Evolutionary conservation across 2,329 filamentous ascomycete genomes (phyloP).

Genomic region (Lachnellula arida): DNA sequence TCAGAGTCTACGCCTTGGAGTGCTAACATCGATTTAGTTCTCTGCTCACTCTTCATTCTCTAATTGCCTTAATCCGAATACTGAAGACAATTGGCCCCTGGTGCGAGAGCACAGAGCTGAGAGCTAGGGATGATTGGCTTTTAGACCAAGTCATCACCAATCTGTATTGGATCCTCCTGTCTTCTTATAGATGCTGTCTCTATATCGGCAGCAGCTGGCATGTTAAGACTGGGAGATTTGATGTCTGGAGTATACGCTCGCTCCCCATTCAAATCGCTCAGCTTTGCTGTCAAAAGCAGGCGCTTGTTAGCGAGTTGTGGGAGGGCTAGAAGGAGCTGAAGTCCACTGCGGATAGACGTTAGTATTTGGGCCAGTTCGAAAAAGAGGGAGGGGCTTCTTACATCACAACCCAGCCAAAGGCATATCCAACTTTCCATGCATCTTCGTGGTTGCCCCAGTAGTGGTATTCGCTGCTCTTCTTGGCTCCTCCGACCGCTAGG

Average conservation of each 20-base stretch:
- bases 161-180: conserved; percentile 5
- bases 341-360: not conserved
- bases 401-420: conserved; percentile 17
- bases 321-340: conserved; percentile 35
- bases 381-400: conserved; percentile 2
- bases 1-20: no score
- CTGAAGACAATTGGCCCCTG: not conserved
- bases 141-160: conserved; percentile 4
- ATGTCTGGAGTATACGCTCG: conserved; percentile 1
- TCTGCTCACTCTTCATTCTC: no score
- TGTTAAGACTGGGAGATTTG: conserved; percentile 2
- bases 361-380: not conserved
- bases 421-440: conserved; percentile 6
- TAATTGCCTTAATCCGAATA: no score
- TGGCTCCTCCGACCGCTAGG: conserved; percentile 5
- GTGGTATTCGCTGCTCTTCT: not conserved
- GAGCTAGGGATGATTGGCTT: not conserved
- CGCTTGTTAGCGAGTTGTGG: conserved; percentile 67
- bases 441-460: not conserved
- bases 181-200: conserved; percentile 7
- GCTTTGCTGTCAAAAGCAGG: conserved; percentile 41
- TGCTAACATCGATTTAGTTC: no score
- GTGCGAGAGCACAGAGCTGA: not conserved
- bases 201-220: not conserved
- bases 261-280: conserved; percentile 9